These are phyloP conservation scores for Brassica incana DNA, from an alignment of 345 rosid species.

Conservation along the genomic window DNA sequence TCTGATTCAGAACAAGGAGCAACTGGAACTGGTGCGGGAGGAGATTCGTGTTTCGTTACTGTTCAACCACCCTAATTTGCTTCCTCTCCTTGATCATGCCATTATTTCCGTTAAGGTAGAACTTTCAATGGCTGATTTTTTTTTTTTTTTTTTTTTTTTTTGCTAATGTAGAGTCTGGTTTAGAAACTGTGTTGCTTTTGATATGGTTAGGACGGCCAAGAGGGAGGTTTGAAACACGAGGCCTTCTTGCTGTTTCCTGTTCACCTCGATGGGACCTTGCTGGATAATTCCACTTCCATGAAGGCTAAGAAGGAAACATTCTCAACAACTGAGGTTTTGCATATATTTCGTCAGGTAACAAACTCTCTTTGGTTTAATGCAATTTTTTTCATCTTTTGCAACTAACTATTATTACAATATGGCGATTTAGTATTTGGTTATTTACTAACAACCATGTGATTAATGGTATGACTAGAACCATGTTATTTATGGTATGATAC, in stretches of 20 bases:
- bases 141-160: not conserved
- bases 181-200: constrained; percentile 28
- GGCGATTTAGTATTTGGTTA: no score
- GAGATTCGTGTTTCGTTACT: constrained; percentile 90
- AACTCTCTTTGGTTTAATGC: no score
- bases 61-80: constrained; percentile 85
- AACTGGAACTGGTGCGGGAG: constrained; percentile 82
- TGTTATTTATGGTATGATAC: no score
- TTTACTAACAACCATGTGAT: no score
- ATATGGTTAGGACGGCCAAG: constrained; percentile 64
- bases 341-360: constrained; percentile 96
- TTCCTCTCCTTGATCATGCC: constrained; percentile 96
- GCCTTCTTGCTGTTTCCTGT: constrained; percentile 96
- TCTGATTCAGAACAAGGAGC: constrained; percentile 84
- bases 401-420: no score
- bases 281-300: constrained; percentile 77
- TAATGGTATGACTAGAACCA: no score
- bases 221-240: constrained; percentile 81
- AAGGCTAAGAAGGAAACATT: constrained; percentile 82
- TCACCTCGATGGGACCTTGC: constrained; percentile 91
- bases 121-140: not conserved
- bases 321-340: constrained; percentile 81
- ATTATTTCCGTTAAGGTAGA: constrained; percentile 83
- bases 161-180: not conserved
- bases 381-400: no score